A percentile compares a stretch with the other conserved stretches of the same genome.
These are phyloP conservation scores for Pestalotiopsis sp. DNA, from an alignment of 2,329 filamentous ascomycete genomes.

Conservation along the genomic window DNA sequence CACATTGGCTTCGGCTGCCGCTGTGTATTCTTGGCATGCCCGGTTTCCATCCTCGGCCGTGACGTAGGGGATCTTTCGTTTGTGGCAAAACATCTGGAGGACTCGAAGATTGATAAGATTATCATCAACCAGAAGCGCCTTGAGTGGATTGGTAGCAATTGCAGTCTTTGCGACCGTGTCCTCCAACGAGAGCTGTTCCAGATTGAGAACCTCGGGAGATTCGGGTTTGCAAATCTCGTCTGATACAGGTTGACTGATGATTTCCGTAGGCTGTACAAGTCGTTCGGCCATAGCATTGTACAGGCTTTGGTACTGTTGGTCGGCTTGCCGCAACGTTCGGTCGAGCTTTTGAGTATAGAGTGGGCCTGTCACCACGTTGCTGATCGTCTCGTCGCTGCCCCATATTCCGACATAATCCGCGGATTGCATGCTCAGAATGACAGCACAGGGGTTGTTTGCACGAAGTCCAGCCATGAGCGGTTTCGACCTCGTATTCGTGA, in stretches of 20 bases:
- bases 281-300: neutral
- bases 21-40: neutral
- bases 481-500: neutral
- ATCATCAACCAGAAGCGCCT: conserved; percentile 13
- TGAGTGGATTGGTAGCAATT: neutral
- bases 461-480: neutral
- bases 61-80: conserved; percentile 10
- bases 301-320: neutral
- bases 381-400: neutral
- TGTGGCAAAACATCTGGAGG: conserved; percentile 12
- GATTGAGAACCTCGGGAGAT: neutral
- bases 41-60: conserved; percentile 9
- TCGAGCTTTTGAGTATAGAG: conserved; percentile 7
- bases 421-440: neutral
- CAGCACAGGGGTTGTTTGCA: neutral
- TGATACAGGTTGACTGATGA: neutral
- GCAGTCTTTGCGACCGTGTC: neutral
- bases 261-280: neutral
- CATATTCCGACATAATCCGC: neutral
- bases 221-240: neutral
- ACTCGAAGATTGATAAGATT: conserved; percentile 12
- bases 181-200: neutral
- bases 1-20: neutral
- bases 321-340: conserved; percentile 2
- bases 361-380: conserved; percentile 2